phyloP scores from a whole-genome alignment of 495 filamentous ascomycete species.

The Penicillium verhagenii region DNA sequence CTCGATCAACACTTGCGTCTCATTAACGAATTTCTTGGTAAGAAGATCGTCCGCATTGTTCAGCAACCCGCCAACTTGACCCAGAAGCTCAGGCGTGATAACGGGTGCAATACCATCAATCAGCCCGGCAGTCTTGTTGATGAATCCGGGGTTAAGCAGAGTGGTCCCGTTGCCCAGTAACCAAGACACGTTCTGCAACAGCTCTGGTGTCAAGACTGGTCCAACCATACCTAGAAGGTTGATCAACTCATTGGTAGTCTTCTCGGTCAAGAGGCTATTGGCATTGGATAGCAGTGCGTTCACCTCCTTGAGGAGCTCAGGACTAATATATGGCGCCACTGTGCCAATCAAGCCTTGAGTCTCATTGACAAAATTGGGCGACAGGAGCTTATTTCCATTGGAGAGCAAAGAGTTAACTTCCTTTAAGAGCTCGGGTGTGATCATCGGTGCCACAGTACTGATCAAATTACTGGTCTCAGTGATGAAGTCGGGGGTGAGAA shows the following conservation, averaged over 20 bases:
- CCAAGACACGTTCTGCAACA: slow-evolving; percentile 38
- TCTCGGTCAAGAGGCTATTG: slow-evolving; percentile 31
- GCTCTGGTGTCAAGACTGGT: slow-evolving; percentile 31
- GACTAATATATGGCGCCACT: slow-evolving; percentile 3
- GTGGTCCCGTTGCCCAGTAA: slow-evolving; percentile 43
- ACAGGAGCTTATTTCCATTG: slow-evolving; percentile 40
- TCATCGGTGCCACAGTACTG: slow-evolving; percentile 32
- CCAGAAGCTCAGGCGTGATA: slow-evolving; percentile 30
- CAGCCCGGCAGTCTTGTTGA: slow-evolving; percentile 39
- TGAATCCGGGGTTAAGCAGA: slow-evolving; percentile 33
- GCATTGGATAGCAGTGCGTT: slow-evolving; percentile 30
- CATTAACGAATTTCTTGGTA: slow-evolving; percentile 4
- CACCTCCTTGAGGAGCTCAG: slow-evolving; percentile 16
- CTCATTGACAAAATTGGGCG: slow-evolving; percentile 44
- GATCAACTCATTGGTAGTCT: slow-evolving; percentile 41
- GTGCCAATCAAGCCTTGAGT: slow-evolving; percentile 39
- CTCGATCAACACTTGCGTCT: slow-evolving; percentile 18
- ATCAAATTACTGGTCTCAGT: slow-evolving; percentile 34
- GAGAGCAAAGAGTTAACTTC: slow-evolving; percentile 35
- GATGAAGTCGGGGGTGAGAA: slow-evolving; percentile 36
- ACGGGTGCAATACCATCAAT: slow-evolving; percentile 34
- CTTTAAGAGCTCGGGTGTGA: slow-evolving; percentile 34
- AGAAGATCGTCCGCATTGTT: slow-evolving; percentile 10
- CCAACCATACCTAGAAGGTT: slow-evolving; percentile 9
- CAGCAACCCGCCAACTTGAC: slow-evolving; percentile 28